Evolutionary conservation across 2,329 filamentous ascomycete species (phyloP).

Genomic region (Botrytis pseudocinerea): DNA sequence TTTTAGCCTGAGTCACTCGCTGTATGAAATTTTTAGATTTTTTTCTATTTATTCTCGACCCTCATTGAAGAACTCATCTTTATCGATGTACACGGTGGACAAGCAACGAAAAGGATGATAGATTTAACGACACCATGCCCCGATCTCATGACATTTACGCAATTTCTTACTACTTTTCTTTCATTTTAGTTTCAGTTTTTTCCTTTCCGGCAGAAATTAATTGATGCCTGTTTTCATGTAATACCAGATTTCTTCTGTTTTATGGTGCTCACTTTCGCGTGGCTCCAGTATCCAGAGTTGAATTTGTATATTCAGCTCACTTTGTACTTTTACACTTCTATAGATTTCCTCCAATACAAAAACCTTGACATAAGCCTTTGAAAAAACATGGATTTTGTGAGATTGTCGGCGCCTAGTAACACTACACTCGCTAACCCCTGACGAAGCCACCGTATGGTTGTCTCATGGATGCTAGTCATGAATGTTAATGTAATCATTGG

Average conservation of each 20-base stretch:
- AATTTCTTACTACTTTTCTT: neutral
- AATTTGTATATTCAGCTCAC: slow-evolving; percentile 9
- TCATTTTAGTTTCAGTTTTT: neutral
- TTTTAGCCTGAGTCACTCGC: neutral
- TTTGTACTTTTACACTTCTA: slow-evolving; percentile 15
- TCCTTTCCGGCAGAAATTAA: neutral
- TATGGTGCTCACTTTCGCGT: slow-evolving; percentile 13
- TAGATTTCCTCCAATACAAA: slow-evolving; percentile 12
- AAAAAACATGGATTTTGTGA: neutral
- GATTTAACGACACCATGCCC: slow-evolving; percentile 13
- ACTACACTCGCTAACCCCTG: neutral
- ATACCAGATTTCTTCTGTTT: slow-evolving; percentile 4
- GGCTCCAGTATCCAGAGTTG: neutral
- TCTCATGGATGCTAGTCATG: neutral
- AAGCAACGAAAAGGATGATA: slow-evolving; percentile 11
- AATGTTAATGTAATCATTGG: neutral
- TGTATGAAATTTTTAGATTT: neutral
- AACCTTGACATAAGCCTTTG: neutral
- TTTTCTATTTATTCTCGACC: neutral
- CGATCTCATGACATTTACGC: neutral
- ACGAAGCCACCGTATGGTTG: neutral
- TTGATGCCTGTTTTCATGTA: slow-evolving; percentile 20
- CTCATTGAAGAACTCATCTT: slow-evolving; percentile 4
- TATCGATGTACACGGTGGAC: slow-evolving; percentile 7
- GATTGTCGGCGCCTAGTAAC: neutral